These are phyloP conservation scores for Vaccinium myrtillus DNA, from an alignment of 148 eudicot genomes.

Conservation along the genomic window DNA sequence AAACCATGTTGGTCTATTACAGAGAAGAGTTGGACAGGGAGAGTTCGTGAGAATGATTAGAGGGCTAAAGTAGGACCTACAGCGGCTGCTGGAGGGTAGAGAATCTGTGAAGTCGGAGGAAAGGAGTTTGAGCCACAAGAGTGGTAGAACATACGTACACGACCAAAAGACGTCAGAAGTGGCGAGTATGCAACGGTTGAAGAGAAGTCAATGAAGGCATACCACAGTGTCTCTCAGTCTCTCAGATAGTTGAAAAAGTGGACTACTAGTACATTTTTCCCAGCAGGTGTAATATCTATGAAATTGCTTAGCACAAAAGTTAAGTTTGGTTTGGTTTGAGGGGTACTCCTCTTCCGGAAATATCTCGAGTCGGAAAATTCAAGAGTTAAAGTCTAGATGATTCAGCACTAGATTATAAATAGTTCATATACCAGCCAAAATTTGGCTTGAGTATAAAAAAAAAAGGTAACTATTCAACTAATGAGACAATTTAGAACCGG, in stretches of 20 bases:
- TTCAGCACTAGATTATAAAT: background rate
- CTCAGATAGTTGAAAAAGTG: background rate
- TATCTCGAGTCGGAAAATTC: background rate
- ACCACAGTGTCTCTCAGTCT: background rate
- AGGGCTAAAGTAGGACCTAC: background rate
- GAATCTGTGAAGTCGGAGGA: background rate
- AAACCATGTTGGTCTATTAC: background rate
- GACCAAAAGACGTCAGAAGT: background rate
- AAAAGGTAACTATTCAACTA: background rate
- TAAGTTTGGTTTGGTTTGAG: background rate
- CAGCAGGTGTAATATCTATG: background rate
- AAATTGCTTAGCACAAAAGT: background rate
- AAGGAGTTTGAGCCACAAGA: slow-evolving; percentile 2
- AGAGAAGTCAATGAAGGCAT: background rate
- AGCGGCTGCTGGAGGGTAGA: background rate
- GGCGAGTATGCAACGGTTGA: background rate
- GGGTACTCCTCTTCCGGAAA: background rate
- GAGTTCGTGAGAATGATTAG: background rate
- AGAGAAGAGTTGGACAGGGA: background rate
- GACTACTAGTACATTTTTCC: background rate
- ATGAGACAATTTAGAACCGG: background rate
- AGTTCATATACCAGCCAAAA: background rate
- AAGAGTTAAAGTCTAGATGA: background rate
- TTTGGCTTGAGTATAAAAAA: background rate
- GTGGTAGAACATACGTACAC: background rate